Conservation (phyloP, 192 early-diverging fungal genomes). For the Linnemannia schmuckeri region DNA sequence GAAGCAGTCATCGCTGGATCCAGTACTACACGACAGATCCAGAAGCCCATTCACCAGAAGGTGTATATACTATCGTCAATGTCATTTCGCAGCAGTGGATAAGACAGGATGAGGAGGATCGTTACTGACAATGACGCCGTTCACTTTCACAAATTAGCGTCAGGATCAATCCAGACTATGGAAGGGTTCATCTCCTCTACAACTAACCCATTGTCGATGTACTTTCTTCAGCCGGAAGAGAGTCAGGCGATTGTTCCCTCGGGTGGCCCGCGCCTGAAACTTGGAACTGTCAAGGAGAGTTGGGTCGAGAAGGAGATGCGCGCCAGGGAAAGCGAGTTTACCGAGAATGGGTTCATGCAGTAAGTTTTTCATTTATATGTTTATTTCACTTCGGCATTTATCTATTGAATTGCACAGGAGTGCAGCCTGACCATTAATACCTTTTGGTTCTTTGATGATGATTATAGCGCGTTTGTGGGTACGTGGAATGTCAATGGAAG, state of each 20-base stretch:
- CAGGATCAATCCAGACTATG: slow-evolving; percentile 21
- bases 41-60: background rate
- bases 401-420: background rate
- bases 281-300: slow-evolving; percentile 38
- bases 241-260: slow-evolving; percentile 11
- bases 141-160: background rate
- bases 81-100: background rate
- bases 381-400: background rate
- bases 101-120: background rate
- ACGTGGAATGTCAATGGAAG: slow-evolving; percentile 95
- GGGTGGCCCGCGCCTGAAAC: slow-evolving; percentile 19
- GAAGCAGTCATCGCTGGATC: slow-evolving; percentile 56
- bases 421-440: background rate
- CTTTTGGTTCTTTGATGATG: background rate
- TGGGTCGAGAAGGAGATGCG: slow-evolving; percentile 54
- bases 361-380: slow-evolving; percentile 1
- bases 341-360: slow-evolving; percentile 43
- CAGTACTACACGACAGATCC: slow-evolving; percentile 48
- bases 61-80: background rate
- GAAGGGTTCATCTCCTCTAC: slow-evolving; percentile 46
- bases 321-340: slow-evolving; percentile 28
- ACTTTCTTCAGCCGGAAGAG: slow-evolving; percentile 51
- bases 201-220: slow-evolving; percentile 34
- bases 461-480: slow-evolving; percentile 76
- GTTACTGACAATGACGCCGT: background rate